Conservation (phyloP, 345 rosid genomes). For the Boechera stricta region DNA sequence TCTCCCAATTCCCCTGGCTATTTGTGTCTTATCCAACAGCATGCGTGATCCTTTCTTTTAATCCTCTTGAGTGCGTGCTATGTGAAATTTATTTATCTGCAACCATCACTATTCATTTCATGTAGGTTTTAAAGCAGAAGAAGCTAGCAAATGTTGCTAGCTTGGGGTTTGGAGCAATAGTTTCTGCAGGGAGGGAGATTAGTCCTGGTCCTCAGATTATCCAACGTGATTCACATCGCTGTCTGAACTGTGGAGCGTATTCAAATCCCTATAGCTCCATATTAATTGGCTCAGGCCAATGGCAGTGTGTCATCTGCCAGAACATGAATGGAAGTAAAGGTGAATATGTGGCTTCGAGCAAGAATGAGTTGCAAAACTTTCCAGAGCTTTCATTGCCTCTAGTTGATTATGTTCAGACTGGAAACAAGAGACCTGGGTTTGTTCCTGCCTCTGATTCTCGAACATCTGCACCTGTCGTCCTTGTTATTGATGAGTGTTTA, state of each 20-base stretch:
- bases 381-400: conserved; percentile 79
- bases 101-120: conserved; percentile 1
- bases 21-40: conserved; percentile 10
- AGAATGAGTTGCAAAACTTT: conserved; percentile 70
- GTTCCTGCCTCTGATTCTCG: conserved; percentile 90
- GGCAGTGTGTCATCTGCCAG: conserved; percentile 90
- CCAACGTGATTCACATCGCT: conserved; percentile 89
- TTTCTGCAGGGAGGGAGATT: conserved; percentile 87
- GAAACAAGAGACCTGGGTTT: conserved; percentile 84
- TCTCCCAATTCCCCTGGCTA: neutral
- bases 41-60: neutral
- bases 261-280: conserved; percentile 81
- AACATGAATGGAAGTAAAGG: conserved; percentile 82
- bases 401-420: conserved; percentile 88
- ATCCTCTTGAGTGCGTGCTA: conserved; percentile 3
- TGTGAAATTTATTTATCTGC: conserved; percentile 2
- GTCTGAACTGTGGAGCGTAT: conserved; percentile 91
- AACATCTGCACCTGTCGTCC: conserved; percentile 81
- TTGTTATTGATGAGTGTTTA: conserved; percentile 94
- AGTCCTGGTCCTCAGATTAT: conserved; percentile 77
- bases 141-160: conserved; percentile 88
- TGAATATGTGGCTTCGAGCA: conserved; percentile 79
- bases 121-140: conserved; percentile 83
- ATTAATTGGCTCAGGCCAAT: conserved; percentile 90
- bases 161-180: conserved; percentile 92